A percentile compares a stretch with the other conserved stretches of the same genome.
phyloP scores from a whole-genome alignment of 192 early-diverging fungal species.

The Podila horticola region DNA sequence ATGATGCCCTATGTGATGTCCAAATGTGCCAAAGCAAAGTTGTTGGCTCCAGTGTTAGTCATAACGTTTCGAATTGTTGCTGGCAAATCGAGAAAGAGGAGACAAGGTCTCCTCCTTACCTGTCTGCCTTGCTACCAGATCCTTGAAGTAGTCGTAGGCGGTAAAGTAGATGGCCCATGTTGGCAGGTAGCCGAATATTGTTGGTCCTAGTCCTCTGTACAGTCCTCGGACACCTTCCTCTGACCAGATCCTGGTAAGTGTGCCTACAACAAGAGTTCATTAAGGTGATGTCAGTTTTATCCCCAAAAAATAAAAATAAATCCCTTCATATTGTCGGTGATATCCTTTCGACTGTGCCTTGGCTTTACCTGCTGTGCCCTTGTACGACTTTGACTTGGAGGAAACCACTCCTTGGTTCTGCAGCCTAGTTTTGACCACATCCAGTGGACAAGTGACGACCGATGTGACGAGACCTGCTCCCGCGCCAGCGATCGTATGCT shows the following conservation, averaged over 20 bases:
- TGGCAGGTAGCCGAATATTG: conserved; percentile 89
- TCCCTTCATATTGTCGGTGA: neutral
- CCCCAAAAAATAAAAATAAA: too few relatives aligned
- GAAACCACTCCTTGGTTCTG: conserved; percentile 80
- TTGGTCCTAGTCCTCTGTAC: conserved; percentile 89
- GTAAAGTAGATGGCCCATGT: conserved; percentile 95
- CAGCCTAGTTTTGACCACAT: conserved; percentile 93
- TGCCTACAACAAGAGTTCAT: conserved; percentile 43
- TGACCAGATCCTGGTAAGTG: conserved; percentile 74
- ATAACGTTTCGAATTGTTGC: too few relatives aligned
- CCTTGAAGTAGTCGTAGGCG: conserved; percentile 86
- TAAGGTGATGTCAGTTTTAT: neutral
- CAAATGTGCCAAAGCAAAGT: neutral
- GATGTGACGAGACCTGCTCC: conserved; percentile 85
- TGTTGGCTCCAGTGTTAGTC: neutral
- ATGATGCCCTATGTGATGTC: conserved; percentile 25
- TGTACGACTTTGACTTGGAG: conserved; percentile 56
- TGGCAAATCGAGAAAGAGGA: neutral
- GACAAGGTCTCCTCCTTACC: conserved; percentile 14
- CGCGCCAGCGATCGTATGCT: conserved; percentile 85
- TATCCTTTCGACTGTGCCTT: neutral
- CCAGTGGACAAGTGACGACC: conserved; percentile 88
- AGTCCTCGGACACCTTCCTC: conserved; percentile 90
- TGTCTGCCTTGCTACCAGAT: conserved; percentile 38
- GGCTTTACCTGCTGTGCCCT: conserved; percentile 61